Evolutionary conservation across 1,284 basidiomycete species (phyloP), one percentile per base, ranked within the genome.

Genomic region (Lentinus polychrous): DNA sequence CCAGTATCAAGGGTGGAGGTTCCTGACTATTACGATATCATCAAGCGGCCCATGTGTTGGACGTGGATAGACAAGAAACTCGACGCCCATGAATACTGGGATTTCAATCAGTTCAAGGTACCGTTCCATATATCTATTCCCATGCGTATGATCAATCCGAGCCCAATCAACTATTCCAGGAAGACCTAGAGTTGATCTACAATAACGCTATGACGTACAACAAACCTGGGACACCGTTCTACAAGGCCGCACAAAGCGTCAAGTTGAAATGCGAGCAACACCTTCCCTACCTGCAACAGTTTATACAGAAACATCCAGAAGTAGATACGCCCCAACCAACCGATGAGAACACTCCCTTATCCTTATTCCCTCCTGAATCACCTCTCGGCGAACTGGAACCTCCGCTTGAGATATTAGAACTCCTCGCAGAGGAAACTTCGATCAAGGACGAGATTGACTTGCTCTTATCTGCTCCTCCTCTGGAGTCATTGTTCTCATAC

Each of bases 1-100:
- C 91, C 91, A 0, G 92, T 96, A n/a, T 86, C 79, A 23, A 78
- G 73, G 47, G 65, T 65, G 0, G 84, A 91, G 35, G 92, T 93
- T 0, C 94, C 94, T 0, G 94, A 98, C 62, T 99, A 99, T 64
- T 90, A 86, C 60, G 86, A 93, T 45, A 72, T 96, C 44, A 76
- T 99, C 63, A 79, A 86, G 59, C 71, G 76, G 8, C 95, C 95
- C 0, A 97, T 97, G 90, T 84, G 85, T 55, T 98, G 94, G 91
- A 70, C 73, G 15, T 73, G 71, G 36, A 96, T 99, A 52, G 83
- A 89, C 24, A 67, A 70, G 11, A 94, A 90, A 65, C 66, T 99
- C 24, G 84, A 92, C 46, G 70, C 73, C 39, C 83, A 90, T 49
- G 74, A 79, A 52, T 99, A 99, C 66, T 78, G 81, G 66, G 81